A percentile compares a stretch with the other conserved stretches of the same genome.
phyloP scores from a whole-genome alignment of 805 yeast species.

The Suhomyces tanzawaensis region DNA sequence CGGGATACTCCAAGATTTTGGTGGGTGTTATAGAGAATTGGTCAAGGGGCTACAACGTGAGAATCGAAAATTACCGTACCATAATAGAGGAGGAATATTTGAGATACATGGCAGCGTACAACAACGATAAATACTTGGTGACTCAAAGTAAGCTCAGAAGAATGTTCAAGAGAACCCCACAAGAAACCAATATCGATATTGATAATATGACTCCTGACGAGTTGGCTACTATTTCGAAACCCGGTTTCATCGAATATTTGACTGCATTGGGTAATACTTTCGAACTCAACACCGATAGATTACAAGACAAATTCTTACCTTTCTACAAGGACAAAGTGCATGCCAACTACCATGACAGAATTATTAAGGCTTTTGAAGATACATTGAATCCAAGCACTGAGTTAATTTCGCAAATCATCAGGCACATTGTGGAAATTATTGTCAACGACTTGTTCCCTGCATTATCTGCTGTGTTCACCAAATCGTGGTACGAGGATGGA shows the following conservation, averaged over 20 bases:
- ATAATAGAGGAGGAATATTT: conserved; percentile 47
- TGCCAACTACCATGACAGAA: conserved; percentile 33
- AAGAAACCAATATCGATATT: conserved; percentile 22
- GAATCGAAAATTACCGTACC: conserved; percentile 63
- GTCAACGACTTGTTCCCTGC: conserved; percentile 70
- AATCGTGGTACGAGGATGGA: conserved; percentile 64
- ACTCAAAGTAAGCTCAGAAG: conserved; percentile 45
- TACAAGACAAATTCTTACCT: conserved; percentile 63
- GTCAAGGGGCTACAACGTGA: conserved; percentile 53
- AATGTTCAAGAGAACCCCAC: conserved; percentile 24
- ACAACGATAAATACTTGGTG: conserved; percentile 35
- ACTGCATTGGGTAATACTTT: conserved; percentile 86
- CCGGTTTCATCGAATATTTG: conserved; percentile 77
- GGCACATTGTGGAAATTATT: conserved; percentile 63
- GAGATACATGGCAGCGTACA: conserved; percentile 41
- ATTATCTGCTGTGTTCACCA: conserved; percentile 59
- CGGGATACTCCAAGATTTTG: conserved; percentile 76
- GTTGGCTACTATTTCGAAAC: conserved; percentile 39
- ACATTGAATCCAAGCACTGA: conserved; percentile 66
- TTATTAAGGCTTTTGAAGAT: conserved; percentile 36
- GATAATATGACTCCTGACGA: conserved; percentile 42
- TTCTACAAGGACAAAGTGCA: conserved; percentile 60
- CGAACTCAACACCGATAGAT: conserved; percentile 67
- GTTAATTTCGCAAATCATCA: conserved; percentile 74
- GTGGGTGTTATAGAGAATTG: conserved; percentile 77